phyloP scores from a whole-genome alignment of 2,329 filamentous ascomycete genomes.

The Phialophora chinensis region DNA sequence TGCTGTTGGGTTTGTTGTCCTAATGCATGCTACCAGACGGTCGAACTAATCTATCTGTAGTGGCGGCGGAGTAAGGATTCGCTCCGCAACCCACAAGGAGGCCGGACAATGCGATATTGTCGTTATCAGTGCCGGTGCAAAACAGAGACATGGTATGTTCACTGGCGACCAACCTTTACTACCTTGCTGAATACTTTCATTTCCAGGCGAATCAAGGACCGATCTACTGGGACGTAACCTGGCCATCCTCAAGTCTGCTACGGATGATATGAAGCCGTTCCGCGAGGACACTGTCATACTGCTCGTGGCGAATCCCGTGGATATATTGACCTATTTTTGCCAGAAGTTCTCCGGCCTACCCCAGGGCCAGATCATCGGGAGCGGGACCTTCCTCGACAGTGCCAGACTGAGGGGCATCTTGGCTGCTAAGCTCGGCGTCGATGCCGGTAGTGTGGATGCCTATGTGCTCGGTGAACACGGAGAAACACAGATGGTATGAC shows the following conservation, averaged over 20 bases:
- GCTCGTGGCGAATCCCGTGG: conserved; percentile 62
- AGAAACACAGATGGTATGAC: conserved; percentile 52
- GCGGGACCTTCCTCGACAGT: conserved; percentile 61
- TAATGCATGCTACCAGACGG: not conserved
- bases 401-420: conserved; percentile 48
- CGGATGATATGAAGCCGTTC: conserved; percentile 58
- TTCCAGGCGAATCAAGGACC: conserved; percentile 52
- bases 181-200: conserved; percentile 4
- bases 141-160: conserved; percentile 47
- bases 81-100: conserved; percentile 44
- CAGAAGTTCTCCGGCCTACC: conserved; percentile 57
- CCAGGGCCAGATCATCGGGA: conserved; percentile 57
- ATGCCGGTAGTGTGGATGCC: conserved; percentile 46
- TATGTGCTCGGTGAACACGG: conserved; percentile 59
- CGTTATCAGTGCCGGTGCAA: conserved; percentile 62
- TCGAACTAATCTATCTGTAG: conserved; percentile 11
- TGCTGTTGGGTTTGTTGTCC: conserved; percentile 51
- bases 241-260: conserved; percentile 55
- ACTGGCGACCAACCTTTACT: not conserved
- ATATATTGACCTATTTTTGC: conserved; percentile 60
- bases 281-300: conserved; percentile 56
- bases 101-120: conserved; percentile 62
- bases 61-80: conserved; percentile 30
- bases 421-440: conserved; percentile 38
- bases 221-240: conserved; percentile 57